Percentiles rank a stretch among this genome's conserved stretches.
phyloP scores from a whole-genome alignment of 148 eudicot genomes.

The Salicornia ramosissima region DNA sequence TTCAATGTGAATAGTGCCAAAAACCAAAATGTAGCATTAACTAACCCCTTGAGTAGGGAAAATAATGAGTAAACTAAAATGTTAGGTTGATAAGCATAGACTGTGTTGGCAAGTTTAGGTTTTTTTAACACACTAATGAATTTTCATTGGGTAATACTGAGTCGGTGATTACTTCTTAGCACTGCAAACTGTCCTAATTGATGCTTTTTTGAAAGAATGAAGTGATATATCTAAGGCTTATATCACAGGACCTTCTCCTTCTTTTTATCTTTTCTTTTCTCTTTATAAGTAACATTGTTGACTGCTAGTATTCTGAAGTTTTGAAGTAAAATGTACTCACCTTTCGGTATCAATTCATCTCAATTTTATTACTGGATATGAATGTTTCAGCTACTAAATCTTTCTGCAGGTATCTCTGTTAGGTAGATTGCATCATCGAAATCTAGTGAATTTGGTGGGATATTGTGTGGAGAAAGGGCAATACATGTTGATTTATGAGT shows the following conservation, averaged over 20 bases:
- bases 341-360: not conserved
- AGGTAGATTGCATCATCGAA: constrained; percentile 91
- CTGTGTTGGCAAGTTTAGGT: not conserved
- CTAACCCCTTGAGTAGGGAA: not conserved
- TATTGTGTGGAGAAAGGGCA: constrained; percentile 97
- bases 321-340: not conserved
- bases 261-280: not conserved
- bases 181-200: too few relatives aligned
- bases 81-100: not conserved
- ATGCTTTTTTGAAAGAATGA: not conserved
- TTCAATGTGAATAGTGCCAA: too few relatives aligned
- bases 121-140: not conserved
- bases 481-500: constrained; percentile 81
- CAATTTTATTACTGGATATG: not conserved
- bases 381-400: constrained; percentile 8
- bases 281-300: not conserved
- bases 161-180: not conserved
- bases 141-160: not conserved
- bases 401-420: constrained; percentile 78
- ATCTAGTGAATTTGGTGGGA: constrained; percentile 95
- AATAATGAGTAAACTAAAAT: not conserved
- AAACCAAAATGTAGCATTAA: too few relatives aligned
- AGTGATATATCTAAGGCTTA: not conserved
- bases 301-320: not conserved
- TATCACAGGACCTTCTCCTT: not conserved